Percentiles rank a stretch among this genome's conserved stretches.
Conservation (phyloP, 1,284 basidiomycete genomes). For the Takashimella tepidaria region DNA sequence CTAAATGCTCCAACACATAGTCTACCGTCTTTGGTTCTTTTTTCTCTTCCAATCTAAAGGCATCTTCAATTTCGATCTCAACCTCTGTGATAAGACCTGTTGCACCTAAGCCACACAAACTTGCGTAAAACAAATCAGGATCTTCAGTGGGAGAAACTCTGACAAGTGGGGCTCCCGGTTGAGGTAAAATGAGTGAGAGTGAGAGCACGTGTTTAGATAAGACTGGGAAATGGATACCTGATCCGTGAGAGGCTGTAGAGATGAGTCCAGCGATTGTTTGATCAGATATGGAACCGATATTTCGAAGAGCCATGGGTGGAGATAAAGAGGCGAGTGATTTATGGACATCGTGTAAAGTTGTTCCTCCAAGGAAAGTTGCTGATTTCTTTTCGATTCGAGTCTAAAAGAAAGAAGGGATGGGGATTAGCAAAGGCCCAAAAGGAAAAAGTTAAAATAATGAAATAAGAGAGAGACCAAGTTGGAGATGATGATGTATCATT, state of each 20-base stretch:
- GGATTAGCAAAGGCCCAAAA: not conserved
- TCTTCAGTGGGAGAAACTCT: conserved; percentile 46
- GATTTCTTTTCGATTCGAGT: conserved; percentile 47
- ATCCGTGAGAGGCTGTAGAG: conserved; percentile 92
- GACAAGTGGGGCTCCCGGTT: conserved; percentile 36
- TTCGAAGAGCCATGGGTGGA: conserved; percentile 70
- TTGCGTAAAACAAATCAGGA: conserved; percentile 78
- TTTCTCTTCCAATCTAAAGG: conserved; percentile 76
- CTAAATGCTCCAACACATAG: conserved; percentile 50
- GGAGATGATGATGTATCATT: no score
- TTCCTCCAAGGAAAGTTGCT: conserved; percentile 66
- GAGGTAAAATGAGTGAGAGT: conserved; percentile 59
- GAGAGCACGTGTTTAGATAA: conserved; percentile 76
- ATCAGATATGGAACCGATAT: conserved; percentile 93
- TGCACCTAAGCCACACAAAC: conserved; percentile 88
- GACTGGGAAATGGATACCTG: conserved; percentile 73
- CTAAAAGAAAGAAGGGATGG: not conserved
- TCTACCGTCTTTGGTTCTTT: conserved; percentile 63
- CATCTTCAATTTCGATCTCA: conserved; percentile 70
- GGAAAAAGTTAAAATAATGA: no score
- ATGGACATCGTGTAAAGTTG: conserved; percentile 70
- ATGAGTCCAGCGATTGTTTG: conserved; percentile 93
- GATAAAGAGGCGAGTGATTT: conserved; percentile 58
- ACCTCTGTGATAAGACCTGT: conserved; percentile 84
- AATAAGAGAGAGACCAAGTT: conserved; percentile 1